Percentiles rank a stretch among this genome's conserved stretches.
Evolutionary conservation across 345 rosid genomes (phyloP).

Genomic region (Psidium friedrichsthalianum): DNA sequence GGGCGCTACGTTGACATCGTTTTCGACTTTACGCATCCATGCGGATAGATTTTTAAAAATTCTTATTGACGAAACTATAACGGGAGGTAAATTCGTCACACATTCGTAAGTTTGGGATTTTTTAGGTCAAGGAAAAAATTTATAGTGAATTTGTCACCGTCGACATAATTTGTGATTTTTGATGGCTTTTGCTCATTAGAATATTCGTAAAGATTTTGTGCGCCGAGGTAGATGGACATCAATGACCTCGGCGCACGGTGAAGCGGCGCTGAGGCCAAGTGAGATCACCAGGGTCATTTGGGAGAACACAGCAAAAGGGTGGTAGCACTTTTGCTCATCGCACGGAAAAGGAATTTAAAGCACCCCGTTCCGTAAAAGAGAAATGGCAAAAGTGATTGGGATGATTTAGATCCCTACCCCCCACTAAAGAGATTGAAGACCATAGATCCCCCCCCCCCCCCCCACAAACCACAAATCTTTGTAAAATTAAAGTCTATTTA

Average conservation of each 20-base stretch:
- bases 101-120: too few species aligned
- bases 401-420: background rate
- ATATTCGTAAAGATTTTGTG: background rate
- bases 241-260: background rate
- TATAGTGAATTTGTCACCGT: too few species aligned
- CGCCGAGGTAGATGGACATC: background rate
- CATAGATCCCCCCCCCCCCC: background rate
- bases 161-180: too few species aligned
- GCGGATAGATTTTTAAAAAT: too few species aligned
- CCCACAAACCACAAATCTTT: background rate
- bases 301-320: background rate
- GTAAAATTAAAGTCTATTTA: background rate
- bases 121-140: too few species aligned
- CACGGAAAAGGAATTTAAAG: background rate
- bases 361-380: background rate
- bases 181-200: too few species aligned
- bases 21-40: too few species aligned
- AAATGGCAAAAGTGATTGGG: background rate
- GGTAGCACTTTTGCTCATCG: background rate
- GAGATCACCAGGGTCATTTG: background rate
- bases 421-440: background rate
- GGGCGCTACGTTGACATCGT: too few species aligned
- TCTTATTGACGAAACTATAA: too few species aligned
- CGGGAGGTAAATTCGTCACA: too few species aligned
- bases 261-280: background rate